A percentile compares a stretch with the other conserved stretches of the same genome.
phyloP scores from a whole-genome alignment of 495 filamentous ascomycete genomes.

The Immersiella caudata region DNA sequence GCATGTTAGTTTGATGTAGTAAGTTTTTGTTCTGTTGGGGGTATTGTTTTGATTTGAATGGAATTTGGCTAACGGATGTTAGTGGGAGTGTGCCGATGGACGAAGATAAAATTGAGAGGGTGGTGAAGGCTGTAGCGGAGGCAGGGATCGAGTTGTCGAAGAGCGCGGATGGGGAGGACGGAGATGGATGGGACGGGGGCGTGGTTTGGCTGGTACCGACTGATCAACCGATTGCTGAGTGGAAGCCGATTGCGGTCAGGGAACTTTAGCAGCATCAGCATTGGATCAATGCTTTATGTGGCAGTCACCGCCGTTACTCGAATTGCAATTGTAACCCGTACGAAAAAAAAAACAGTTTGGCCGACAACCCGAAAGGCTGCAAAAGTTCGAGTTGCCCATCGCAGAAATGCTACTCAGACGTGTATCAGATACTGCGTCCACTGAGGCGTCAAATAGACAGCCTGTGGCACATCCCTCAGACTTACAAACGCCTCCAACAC shows the following conservation, averaged over 20 bases:
- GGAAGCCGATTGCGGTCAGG: constrained; percentile 37
- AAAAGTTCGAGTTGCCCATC: too few relatives aligned
- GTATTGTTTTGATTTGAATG: too few relatives aligned
- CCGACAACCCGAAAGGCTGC: too few relatives aligned
- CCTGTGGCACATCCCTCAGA: constrained; percentile 5
- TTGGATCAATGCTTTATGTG: too few relatives aligned
- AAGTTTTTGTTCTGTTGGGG: constrained; percentile 13
- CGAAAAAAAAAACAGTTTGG: too few relatives aligned
- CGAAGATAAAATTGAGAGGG: constrained; percentile 23
- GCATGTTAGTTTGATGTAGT: constrained; percentile 42
- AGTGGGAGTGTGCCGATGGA: constrained; percentile 32
- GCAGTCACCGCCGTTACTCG: too few relatives aligned
- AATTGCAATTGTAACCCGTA: too few relatives aligned
- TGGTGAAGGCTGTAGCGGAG: constrained; percentile 28
- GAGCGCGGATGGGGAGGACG: background rate
- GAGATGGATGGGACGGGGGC: constrained; percentile 33
- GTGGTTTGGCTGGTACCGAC: constrained; percentile 40
- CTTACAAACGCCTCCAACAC: constrained; percentile 14
- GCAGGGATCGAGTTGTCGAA: constrained; percentile 27
- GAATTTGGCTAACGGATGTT: constrained; percentile 1
- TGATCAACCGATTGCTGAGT: constrained; percentile 31
- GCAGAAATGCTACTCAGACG: too few relatives aligned
- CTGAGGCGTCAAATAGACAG: constrained; percentile 1
- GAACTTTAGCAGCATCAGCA: constrained; percentile 18
- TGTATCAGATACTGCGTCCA: too few relatives aligned